phyloP scores from a whole-genome alignment of 2,329 filamentous ascomycete genomes.

The Purpureocillium takamizusanense region DNA sequence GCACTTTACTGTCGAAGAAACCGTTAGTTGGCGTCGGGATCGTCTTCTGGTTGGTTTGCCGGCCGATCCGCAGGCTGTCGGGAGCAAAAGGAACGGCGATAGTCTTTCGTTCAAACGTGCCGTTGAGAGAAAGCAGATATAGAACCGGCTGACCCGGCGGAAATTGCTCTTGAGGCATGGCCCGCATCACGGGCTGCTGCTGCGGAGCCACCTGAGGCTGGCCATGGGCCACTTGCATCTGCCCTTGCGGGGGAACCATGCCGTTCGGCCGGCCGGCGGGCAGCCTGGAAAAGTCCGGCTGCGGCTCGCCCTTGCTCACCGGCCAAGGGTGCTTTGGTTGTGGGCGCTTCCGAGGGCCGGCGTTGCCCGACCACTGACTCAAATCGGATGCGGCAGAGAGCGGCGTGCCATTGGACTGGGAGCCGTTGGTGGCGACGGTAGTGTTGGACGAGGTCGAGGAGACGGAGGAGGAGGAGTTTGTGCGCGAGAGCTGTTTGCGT shows the following conservation, averaged over 20 bases:
- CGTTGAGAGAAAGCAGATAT: conserved; percentile 82
- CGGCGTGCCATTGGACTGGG: conserved; percentile 52
- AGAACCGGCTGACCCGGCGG: conserved; percentile 66
- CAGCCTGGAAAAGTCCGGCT: conserved; percentile 37
- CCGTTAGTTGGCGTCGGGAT: conserved; percentile 85
- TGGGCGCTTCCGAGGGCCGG: conserved; percentile 40
- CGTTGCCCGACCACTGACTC: conserved; percentile 40
- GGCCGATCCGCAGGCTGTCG: conserved; percentile 89
- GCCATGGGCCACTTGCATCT: conserved; percentile 20
- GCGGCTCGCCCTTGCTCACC: conserved; percentile 35
- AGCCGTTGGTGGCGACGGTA: conserved; percentile 52
- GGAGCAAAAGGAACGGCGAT: conserved; percentile 88
- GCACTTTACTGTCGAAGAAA: conserved; percentile 95
- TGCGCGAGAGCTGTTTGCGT: conserved; percentile 76
- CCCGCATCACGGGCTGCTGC: conserved; percentile 49
- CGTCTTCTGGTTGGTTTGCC: conserved; percentile 95
- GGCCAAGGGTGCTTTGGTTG: conserved; percentile 43
- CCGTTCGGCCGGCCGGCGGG: conserved; percentile 35
- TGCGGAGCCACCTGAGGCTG: conserved; percentile 32
- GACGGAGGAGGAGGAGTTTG: conserved; percentile 85
- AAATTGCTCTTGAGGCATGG: conserved; percentile 49
- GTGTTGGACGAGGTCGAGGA: conserved; percentile 56
- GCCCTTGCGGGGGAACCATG: conserved; percentile 22
- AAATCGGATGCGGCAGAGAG: conserved; percentile 36
- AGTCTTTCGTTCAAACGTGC: conserved; percentile 94